A percentile compares a stretch with the other conserved stretches of the same genome.
Conservation (phyloP, 305 asterid genomes). For the Solanum hybrid region DNA sequence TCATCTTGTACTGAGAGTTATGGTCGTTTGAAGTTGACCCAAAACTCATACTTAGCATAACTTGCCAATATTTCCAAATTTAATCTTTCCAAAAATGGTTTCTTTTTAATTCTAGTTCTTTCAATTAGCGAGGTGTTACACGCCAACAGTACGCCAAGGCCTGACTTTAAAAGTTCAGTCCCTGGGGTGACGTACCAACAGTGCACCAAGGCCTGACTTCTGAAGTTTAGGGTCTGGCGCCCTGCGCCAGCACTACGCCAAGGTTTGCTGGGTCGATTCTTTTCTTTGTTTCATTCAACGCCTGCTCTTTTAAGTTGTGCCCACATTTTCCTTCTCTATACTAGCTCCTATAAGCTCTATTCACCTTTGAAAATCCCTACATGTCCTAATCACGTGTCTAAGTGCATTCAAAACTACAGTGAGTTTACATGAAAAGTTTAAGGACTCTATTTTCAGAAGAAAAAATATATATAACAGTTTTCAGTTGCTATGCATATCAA, state of each 20-base stretch:
- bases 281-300: neutral
- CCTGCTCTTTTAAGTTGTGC: neutral
- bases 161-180: neutral
- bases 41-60: too few species aligned
- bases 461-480: neutral
- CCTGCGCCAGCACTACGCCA: accelerated
- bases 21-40: too few species aligned
- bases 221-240: neutral
- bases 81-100: too few species aligned
- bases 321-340: neutral
- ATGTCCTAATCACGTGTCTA: too few species aligned
- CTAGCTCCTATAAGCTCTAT: neutral
- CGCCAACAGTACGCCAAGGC: neutral
- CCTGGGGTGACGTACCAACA: neutral
- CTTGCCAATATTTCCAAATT: too few species aligned
- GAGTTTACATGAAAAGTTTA: neutral
- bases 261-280: neutral
- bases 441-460: neutral
- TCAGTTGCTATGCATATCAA: neutral
- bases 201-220: neutral
- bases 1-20: too few species aligned
- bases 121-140: neutral
- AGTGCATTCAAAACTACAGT: neutral
- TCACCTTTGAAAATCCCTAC: neutral
- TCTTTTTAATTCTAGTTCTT: too few species aligned